phyloP scores from a whole-genome alignment of 2,329 filamentous ascomycete genomes.

The Elsinoe fawcettii region DNA sequence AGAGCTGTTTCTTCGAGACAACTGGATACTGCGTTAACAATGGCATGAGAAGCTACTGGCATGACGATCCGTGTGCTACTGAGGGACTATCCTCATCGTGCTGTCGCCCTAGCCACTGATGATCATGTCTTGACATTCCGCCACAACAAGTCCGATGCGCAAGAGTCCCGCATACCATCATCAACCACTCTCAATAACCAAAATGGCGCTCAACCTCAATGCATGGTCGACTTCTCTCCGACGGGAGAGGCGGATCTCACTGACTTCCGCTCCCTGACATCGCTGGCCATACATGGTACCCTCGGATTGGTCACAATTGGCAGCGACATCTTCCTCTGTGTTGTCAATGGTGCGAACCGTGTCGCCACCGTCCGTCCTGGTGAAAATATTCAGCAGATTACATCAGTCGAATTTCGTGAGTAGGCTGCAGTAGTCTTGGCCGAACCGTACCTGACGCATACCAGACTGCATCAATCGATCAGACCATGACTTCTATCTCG shows the following conservation, averaged over 20 bases:
- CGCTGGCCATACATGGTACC: constrained; percentile 72
- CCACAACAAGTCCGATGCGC: constrained; percentile 60
- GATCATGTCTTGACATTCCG: constrained; percentile 78
- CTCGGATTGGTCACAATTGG: constrained; percentile 78
- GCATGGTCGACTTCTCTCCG: constrained; percentile 80
- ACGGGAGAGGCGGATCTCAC: constrained; percentile 57
- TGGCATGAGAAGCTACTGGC: constrained; percentile 3
- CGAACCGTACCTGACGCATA: constrained; percentile 16
- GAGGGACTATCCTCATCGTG: constrained; percentile 77
- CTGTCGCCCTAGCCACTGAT: constrained; percentile 75
- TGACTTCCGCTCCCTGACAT: constrained; percentile 69
- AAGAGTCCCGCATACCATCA: constrained; percentile 36
- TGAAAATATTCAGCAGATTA: constrained; percentile 82
- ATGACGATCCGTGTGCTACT: constrained; percentile 71
- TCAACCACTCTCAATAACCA: constrained; percentile 27
- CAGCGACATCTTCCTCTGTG: constrained; percentile 80
- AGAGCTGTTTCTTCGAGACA: too few relatives aligned
- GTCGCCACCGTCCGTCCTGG: constrained; percentile 78
- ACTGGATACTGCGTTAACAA: background rate
- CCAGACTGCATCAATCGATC: constrained; percentile 76
- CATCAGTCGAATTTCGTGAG: constrained; percentile 71
- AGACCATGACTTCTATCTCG: constrained; percentile 71
- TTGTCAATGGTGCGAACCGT: constrained; percentile 70
- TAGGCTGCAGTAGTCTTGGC: constrained; percentile 11
- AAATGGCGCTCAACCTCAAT: constrained; percentile 47